A percentile compares a stretch with the other conserved stretches of the same genome.
Conservation (phyloP, 2,329 filamentous ascomycete genomes). For the Nectriaceae sp. region DNA sequence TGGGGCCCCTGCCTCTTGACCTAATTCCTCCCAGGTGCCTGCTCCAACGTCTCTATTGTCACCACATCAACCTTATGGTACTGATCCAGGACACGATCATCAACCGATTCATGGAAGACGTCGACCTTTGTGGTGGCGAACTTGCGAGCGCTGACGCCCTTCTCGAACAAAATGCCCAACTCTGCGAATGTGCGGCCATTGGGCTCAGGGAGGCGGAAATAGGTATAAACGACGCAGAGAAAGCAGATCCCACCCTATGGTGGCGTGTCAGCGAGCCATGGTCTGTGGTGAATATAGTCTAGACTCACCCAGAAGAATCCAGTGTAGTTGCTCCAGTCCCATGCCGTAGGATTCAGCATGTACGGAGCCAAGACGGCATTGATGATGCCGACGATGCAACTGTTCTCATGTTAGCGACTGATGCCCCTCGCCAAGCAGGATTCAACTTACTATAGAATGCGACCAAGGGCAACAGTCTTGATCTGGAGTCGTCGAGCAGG, state of each 20-base stretch:
- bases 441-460: conserved; percentile 26
- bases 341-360: conserved; percentile 24
- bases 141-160: conserved; percentile 10
- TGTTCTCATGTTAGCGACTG: conserved; percentile 3
- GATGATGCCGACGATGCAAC: conserved; percentile 22
- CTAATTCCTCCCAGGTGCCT: too few species aligned
- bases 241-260: conserved; percentile 11
- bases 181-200: conserved; percentile 27
- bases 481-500: conserved; percentile 35
- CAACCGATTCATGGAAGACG: conserved; percentile 4
- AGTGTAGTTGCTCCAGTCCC: conserved; percentile 22
- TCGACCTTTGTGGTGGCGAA: conserved; percentile 10
- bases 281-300: conserved; percentile 15
- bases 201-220: conserved; percentile 27
- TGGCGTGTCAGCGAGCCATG: background rate
- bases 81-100: conserved; percentile 1
- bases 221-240: conserved; percentile 18
- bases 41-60: background rate
- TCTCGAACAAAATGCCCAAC: conserved; percentile 20
- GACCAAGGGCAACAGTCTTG: conserved; percentile 33
- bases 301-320: conserved; percentile 25
- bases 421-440: too few species aligned
- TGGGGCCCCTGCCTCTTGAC: too few species aligned
- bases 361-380: conserved; percentile 18
- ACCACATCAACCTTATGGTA: background rate